Evolutionary conservation across 176 grass and related monocot species (phyloP), one percentile per base, ranked within the genome.

Genomic region (Ananas comosus): DNA sequence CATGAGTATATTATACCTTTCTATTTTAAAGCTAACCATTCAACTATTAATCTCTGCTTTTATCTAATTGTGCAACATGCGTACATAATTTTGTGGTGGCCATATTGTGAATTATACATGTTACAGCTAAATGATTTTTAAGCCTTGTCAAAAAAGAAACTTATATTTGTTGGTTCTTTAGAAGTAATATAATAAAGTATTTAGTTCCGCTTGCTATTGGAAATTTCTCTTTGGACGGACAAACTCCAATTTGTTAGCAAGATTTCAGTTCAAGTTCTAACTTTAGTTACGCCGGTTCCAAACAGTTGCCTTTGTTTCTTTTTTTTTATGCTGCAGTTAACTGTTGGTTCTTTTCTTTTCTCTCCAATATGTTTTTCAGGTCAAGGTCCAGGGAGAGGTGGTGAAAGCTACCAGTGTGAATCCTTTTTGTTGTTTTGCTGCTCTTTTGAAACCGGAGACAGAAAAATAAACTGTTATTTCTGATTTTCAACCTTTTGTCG

Each of bases 351-450:
- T 23, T 67, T 13, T 25, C 71, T 19, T 23, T 48, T 19, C 14
- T 61, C 14, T 48, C 12, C 18, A 27, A 59, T 13, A 12, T 24
- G 69, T 12, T 2, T 83, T 87, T 23, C 87, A 90, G 91, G 78
- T 68, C 87, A 75, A 72, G 24, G 10, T 53, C 79, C 63, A 85
- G 86, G 76, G 81, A 82, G 67, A 72, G 81, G 69, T 90, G 91
- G 87, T 90, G 81, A 95, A 69, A 74, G 65, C 65, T 70, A 67
- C 33, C 71, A 47, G 67, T 23, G 48, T 70, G 74, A 80, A 68
- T 67, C 17, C 19, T 71, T 80, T 51, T 27, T 66, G 48, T 49
- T 50, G 13, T 61, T 18, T 19, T 22, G 17, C 21, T 61, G 11
- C 0, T 51, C 66, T 63, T 80, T 81, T 73, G 75, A 79, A 72